Conservation (phyloP, 306 rosid genomes). For the Vigna hirtella region DNA sequence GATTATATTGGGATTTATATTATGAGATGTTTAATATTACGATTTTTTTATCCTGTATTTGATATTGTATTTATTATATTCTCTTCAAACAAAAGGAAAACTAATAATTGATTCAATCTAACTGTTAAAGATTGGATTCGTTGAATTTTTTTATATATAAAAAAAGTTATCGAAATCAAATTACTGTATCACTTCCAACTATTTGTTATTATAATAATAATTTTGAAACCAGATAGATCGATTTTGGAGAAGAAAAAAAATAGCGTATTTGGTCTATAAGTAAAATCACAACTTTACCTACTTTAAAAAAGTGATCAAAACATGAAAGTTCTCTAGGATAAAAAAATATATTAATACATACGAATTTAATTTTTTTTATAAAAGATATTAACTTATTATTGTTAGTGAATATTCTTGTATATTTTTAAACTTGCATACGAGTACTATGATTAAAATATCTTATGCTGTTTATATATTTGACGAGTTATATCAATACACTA, state of each 20-base stretch:
- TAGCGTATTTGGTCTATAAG: no score
- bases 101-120: not conserved
- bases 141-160: not conserved
- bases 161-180: not conserved
- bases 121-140: not conserved
- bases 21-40: not conserved
- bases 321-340: no score
- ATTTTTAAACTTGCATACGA: no score
- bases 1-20: not conserved
- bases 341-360: no score
- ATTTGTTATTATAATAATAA: not conserved
- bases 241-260: not conserved
- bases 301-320: no score
- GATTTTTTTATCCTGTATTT: not conserved
- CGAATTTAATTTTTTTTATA: no score
- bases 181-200: not conserved
- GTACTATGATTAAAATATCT: no score
- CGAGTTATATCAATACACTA: no score
- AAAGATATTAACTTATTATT: no score
- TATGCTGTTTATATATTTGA: no score
- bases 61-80: not conserved
- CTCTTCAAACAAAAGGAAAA: not conserved
- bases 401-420: no score
- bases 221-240: not conserved
- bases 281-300: no score